Conservation (phyloP, 148 eudicot genomes). For the Heliamphora exappendiculata region DNA sequence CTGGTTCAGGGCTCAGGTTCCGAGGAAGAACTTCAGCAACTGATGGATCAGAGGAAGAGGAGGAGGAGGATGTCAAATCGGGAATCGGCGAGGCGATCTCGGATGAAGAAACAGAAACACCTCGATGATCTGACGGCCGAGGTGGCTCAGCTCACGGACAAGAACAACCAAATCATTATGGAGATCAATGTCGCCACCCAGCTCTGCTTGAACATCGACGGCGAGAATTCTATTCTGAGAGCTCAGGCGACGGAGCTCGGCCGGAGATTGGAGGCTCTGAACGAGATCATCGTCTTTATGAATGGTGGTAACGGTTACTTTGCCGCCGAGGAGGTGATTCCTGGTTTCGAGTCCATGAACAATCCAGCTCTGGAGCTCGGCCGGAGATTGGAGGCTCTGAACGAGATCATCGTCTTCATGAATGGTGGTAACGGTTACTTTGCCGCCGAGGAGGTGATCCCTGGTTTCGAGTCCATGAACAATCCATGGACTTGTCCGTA, state of each 20-base stretch:
- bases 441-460: constrained; percentile 12
- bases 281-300: constrained; percentile 35
- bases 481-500: constrained; percentile 33
- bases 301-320: constrained; percentile 15
- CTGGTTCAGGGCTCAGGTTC: constrained; percentile 38
- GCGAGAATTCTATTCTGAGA: constrained; percentile 50
- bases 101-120: constrained; percentile 71
- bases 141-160: constrained; percentile 34
- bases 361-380: constrained; percentile 50
- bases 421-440: constrained; percentile 15
- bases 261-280: constrained; percentile 47
- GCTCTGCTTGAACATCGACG: constrained; percentile 37
- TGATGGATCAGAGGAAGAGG: constrained; percentile 58
- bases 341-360: too few species aligned
- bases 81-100: constrained; percentile 69
- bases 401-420: constrained; percentile 35
- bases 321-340: constrained; percentile 12
- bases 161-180: constrained; percentile 32
- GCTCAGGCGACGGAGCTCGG: constrained; percentile 66
- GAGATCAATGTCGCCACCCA: constrained; percentile 36
- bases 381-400: constrained; percentile 47
- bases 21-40: constrained; percentile 35
- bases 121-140: constrained; percentile 51
- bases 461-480: constrained; percentile 22
- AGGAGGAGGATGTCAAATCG: constrained; percentile 72